Evolutionary conservation across 306 rosid genomes (phyloP).

Genomic region (Senna siamea): DNA sequence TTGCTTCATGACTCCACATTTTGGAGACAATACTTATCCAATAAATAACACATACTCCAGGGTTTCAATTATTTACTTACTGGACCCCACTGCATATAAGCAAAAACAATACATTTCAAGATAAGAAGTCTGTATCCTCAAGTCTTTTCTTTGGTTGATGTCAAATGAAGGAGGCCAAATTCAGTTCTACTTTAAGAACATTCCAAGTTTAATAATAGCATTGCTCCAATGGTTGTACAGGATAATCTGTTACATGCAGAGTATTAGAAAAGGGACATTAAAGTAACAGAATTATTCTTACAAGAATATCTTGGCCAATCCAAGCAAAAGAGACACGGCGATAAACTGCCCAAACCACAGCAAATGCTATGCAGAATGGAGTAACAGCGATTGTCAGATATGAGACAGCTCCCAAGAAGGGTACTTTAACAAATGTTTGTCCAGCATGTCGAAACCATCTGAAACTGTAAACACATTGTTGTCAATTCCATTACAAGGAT

Average conservation of each 20-base stretch:
- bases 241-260: conserved; percentile 16
- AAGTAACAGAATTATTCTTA: conserved; percentile 52
- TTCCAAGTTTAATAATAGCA: conserved; percentile 6
- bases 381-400: conserved; percentile 83
- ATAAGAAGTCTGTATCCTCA: conserved; percentile 10
- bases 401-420: conserved; percentile 89
- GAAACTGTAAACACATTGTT: conserved; percentile 66
- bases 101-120: conserved; percentile 14
- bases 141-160: neutral
- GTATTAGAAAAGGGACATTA: neutral
- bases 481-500: conserved; percentile 51
- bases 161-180: conserved; percentile 27
- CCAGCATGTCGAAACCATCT: conserved; percentile 84
- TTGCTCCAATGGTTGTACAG: neutral
- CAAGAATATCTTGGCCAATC: conserved; percentile 99
- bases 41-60: neutral
- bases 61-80: neutral
- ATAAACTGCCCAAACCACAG: conserved; percentile 85
- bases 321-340: conserved; percentile 72
- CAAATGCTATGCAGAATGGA: conserved; percentile 88
- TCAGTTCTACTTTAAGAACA: conserved; percentile 15
- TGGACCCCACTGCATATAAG: neutral
- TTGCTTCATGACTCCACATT: conserved; percentile 5
- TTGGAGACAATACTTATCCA: conserved; percentile 20
- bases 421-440: conserved; percentile 76